Evolutionary conservation across 768 basidiomycete genomes (phyloP), one percentile per base, ranked within the genome.

Genomic region (Mycena rebaudengoi): DNA sequence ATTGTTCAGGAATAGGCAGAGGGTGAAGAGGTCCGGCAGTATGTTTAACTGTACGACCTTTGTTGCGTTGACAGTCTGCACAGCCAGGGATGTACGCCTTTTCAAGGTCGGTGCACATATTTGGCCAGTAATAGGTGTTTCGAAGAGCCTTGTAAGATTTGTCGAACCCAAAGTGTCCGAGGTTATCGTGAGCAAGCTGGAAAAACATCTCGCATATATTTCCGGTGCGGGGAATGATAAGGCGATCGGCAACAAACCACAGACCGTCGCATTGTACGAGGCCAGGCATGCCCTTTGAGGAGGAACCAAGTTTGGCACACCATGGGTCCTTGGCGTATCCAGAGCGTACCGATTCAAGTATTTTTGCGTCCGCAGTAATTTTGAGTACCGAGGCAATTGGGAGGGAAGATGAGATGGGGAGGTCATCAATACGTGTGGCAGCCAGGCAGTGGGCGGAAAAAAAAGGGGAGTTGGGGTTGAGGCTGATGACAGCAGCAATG

Each of bases 11-110:
- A 12, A 76, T 60, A 0, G 72, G 71, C 0, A 73, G 46, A 0
- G 73, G 72, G 33, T 78, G 78, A 0, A 70, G 53, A 2, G 67
- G 69, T 0, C 76, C 73, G 0, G 71, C 29, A 20, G 68, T 70
- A 16, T 66, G 64, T 2, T 64, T 56, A 0, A 71, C 73, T 0
- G 44, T 54, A 0, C 59, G 26, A 1, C 18, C 43, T 53, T 80
- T 80, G 68, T 79, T 74, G 0, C 71, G 53, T 41, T 77, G 74
- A 37, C 80, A 82, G 7, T 70, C 53, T 10, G 69, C 57, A 70
- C 75, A 67, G 1, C 46, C 46, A 0, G 69, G 69, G 2, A 78
- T 68, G 50, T 79, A 78, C 16, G 69, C 32, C 0, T 55, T 26
- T 39, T 71, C 71, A 1, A 64, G 33, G 11, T 64, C 62, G 0